Conservation (phyloP, 345 rosid species). For the Alliaria petiolata region DNA sequence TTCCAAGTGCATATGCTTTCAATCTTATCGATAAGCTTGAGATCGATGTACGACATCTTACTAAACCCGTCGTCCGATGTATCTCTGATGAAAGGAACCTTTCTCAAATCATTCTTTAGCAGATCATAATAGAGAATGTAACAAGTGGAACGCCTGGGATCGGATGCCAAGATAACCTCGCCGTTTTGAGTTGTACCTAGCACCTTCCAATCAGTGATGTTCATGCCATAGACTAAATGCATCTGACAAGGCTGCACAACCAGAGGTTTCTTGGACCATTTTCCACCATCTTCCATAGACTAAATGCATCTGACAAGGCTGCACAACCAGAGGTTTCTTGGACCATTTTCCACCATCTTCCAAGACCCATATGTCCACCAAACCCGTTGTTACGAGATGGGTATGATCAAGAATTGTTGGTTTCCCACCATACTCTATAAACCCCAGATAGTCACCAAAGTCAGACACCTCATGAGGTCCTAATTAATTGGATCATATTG, state of each 20-base stretch:
- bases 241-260: not conserved
- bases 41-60: accelerated
- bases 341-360: not conserved
- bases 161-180: not conserved
- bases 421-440: constrained; percentile 4
- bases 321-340: not conserved
- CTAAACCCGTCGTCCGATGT: not conserved
- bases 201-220: not conserved
- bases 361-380: constrained; percentile 1
- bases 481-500: not conserved
- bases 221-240: not conserved
- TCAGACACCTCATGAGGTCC: not conserved
- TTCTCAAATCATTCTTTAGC: not conserved
- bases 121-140: not conserved
- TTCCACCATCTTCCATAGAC: not conserved
- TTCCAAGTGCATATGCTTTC: constrained; percentile 1
- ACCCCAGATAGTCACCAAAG: not conserved
- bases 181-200: not conserved
- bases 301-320: not conserved
- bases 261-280: not conserved
- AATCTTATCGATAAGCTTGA: not conserved
- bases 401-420: not conserved
- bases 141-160: not conserved
- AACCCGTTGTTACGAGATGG: not conserved
- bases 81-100: not conserved